Evolutionary conservation across 768 basidiomycete species (phyloP).

Genomic region (Naematelia aurantialba): DNA sequence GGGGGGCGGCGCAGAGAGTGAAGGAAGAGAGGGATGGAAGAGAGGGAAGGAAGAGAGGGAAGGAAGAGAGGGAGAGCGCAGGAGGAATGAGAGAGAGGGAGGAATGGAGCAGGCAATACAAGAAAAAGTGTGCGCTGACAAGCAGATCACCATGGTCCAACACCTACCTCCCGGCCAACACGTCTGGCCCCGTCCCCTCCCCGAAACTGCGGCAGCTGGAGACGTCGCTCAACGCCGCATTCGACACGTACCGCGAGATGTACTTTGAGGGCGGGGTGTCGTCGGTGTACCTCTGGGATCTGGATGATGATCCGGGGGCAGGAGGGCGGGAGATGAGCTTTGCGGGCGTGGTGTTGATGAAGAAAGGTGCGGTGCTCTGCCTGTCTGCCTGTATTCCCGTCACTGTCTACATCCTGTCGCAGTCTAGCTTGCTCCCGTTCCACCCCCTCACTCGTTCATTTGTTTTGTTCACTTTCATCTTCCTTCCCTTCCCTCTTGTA

Average conservation of each 20-base stretch:
- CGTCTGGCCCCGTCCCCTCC: conserved; percentile 83
- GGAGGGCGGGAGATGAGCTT: conserved; percentile 58
- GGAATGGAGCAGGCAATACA: background rate
- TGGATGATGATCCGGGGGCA: conserved; percentile 66
- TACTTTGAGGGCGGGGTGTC: conserved; percentile 99
- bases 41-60: too few species aligned
- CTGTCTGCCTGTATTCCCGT: background rate
- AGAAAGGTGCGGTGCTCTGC: conserved; percentile 66
- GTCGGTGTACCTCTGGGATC: conserved; percentile 95
- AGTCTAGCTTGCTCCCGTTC: too few species aligned
- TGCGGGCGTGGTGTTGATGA: conserved; percentile 91
- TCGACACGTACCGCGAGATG: conserved; percentile 97
- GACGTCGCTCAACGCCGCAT: conserved; percentile 88
- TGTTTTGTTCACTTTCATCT: too few species aligned
- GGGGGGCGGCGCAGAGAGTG: too few species aligned
- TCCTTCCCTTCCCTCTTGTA: too few species aligned
- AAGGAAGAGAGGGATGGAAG: too few species aligned
- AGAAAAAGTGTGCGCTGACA: background rate
- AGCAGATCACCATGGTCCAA: conserved; percentile 96
- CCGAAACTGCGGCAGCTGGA: conserved; percentile 84
- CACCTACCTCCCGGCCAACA: conserved; percentile 82
- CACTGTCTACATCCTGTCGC: too few species aligned
- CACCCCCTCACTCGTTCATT: too few species aligned
- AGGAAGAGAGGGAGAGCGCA: too few species aligned
- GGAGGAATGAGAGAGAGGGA: too few species aligned